phyloP scores from a whole-genome alignment of 179 eudicot genomes.

The Spinacia oleracea region DNA sequence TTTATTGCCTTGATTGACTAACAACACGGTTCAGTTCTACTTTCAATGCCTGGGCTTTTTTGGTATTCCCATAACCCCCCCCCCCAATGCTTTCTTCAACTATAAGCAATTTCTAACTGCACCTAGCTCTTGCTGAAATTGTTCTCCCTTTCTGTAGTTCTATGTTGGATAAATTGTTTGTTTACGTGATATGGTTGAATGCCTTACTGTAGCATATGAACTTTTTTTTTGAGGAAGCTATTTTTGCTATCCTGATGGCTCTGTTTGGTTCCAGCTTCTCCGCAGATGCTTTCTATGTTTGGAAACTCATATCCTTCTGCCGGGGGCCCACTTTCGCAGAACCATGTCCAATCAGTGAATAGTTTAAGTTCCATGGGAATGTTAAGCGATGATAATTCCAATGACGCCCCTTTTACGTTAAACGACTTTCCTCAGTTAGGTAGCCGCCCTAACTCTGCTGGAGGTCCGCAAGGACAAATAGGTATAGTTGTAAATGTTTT shows the following conservation, averaged over 20 bases:
- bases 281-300: slow-evolving; percentile 85
- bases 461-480: slow-evolving; percentile 95
- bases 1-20: neutral
- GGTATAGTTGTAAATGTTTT: slow-evolving; percentile 37
- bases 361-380: slow-evolving; percentile 77
- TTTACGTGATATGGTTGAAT: neutral
- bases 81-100: neutral
- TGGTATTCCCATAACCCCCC: neutral
- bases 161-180: neutral
- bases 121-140: neutral
- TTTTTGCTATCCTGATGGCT: slow-evolving; percentile 10
- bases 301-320: slow-evolving; percentile 79
- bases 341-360: slow-evolving; percentile 76
- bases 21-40: neutral
- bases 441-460: slow-evolving; percentile 92
- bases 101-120: neutral
- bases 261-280: slow-evolving; percentile 68
- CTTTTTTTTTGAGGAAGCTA: neutral
- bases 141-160: neutral
- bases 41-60: neutral
- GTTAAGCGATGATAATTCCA: slow-evolving; percentile 75
- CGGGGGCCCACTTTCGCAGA: slow-evolving; percentile 80
- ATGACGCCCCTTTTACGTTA: slow-evolving; percentile 84
- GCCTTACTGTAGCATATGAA: slow-evolving; percentile 1
- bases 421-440: slow-evolving; percentile 94